These are phyloP conservation scores for Eimeria maxima DNA, from an alignment of 169 alveolate genomes.

Conservation along the genomic window DNA sequence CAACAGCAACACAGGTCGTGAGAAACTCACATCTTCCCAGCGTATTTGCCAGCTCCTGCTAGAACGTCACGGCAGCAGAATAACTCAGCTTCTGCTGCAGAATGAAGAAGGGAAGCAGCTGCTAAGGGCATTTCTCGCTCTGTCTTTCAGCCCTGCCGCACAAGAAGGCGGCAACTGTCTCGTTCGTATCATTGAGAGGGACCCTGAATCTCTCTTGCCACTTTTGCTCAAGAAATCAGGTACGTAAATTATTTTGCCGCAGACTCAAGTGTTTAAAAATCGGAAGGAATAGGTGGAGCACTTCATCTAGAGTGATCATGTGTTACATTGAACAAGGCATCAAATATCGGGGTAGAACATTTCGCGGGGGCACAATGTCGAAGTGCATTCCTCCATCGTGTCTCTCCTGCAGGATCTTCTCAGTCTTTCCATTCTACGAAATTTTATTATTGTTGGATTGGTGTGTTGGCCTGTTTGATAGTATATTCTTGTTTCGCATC, in stretches of 20 bases:
- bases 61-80: constrained; percentile 20
- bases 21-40: not conserved
- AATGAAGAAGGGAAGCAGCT: constrained; percentile 14
- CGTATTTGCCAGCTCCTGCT: constrained; percentile 39
- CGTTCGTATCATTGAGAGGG: not conserved
- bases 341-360: not conserved
- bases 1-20: constrained; percentile 43
- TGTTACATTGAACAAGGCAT: not conserved
- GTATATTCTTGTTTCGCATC: too few relatives aligned
- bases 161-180: not conserved
- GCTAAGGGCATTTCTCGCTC: not conserved
- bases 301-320: too few relatives aligned
- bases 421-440: not conserved
- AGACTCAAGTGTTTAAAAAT: too few relatives aligned
- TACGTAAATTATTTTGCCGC: not conserved
- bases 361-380: too few relatives aligned
- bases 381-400: not conserved
- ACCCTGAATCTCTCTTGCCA: constrained; percentile 2
- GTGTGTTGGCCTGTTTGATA: not conserved
- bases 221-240: constrained; percentile 9
- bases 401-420: not conserved
- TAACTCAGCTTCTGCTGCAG: constrained; percentile 23
- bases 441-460: too few relatives aligned
- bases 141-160: not conserved
- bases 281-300: too few relatives aligned